Evolutionary conservation across 805 yeast genomes (phyloP), one percentile per base, ranked within the genome.

Genomic region (Kuraishia cidri): DNA sequence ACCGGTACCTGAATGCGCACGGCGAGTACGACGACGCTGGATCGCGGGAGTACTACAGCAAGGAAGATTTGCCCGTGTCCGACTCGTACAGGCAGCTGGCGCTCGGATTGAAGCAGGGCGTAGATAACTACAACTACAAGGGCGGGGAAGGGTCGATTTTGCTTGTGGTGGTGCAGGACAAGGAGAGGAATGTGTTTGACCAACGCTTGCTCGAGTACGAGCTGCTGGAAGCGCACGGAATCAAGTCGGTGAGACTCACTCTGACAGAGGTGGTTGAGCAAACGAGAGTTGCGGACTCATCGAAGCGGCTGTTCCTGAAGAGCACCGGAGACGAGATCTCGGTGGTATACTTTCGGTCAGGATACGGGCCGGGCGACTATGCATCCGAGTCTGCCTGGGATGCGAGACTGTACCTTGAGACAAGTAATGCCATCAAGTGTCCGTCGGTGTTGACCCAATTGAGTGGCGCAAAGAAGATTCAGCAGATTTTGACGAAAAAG

Each of bases 391-490:
- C 52, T 16, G 75, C 84, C 23, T 92, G 98, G 98, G 69, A 68
- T 10, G 79, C 83, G 8, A 70, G 99, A 47, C 61, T 73, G 17
- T 48, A 61, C 15, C 62, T 92, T 34, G 99, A 92, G 51, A 64
- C 72, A 6, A 70, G 88, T 8, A 53, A 64, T 32, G 94, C 97
- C 2, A 79, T 92, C 39, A 88, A 92, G 54, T 90, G 95, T 40
- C 99, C 99, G 2, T 78, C 92, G 4, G 60, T 90, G 20, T 60
- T 85, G 38, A 85, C 94, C 2, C 99, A 92, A 56, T 64, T 92
- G 37, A 74, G 95, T 15, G 99, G 99, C 1, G 77, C 95, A 13
- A 92, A 92, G 50, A 92, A 92, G 55, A 70, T 92, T 33, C 99
- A 92, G 59, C 98, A 92, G 54, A 61, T 87, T 17, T 68, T 92